Base-by-base conservation (phyloP, 805 yeast species). In the Spathaspora sp. region DNA sequence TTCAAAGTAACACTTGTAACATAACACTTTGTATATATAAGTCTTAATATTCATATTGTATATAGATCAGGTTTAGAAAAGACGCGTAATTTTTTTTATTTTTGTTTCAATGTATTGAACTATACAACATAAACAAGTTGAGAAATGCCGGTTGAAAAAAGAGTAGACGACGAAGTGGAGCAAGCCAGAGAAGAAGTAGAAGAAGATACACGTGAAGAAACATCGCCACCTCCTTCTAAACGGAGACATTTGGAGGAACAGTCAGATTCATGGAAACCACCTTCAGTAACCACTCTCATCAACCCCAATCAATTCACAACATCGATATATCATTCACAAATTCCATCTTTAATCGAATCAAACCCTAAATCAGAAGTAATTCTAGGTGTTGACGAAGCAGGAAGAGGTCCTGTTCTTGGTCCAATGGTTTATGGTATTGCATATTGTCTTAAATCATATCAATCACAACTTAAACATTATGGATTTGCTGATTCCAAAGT, bases 301-400 rank as follows among this genome's bases (percentile, higher is more conserved):
- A 50, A 66, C 17, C 66, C 67, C 39, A 53, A 59, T 35, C 52
- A 54, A 2, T 72, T 73, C 48, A 63, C 65, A 10, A 73, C 87
- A 1, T 62, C 76, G 14, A 78, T 88, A 0, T 80, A 74, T 58
- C 69, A 66, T 42, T 76, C 88, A 0, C 70, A 67, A 0, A 67
- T 85, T 1, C 91, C 91, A 0, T 48, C 44, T 2, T 53, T 44
- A 8, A 63, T 81, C 17, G 32, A 50, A 11, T 61, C 61, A 11
- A 55, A 70, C 42, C 69, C 73, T 1, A 52, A 57, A 1, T 72
- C 67, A 11, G 73, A 78, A 0, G 78, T 85, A 1, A 76, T 85
- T 8, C 68, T 94, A 10, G 99, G 99, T 1, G 96, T 94, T 1
- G 99, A 94, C 67, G 99, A 94, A 65, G 99, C 99, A 0, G 99